Conservation (phyloP, 768 basidiomycete species). For the Tricholoma terreum region DNA sequence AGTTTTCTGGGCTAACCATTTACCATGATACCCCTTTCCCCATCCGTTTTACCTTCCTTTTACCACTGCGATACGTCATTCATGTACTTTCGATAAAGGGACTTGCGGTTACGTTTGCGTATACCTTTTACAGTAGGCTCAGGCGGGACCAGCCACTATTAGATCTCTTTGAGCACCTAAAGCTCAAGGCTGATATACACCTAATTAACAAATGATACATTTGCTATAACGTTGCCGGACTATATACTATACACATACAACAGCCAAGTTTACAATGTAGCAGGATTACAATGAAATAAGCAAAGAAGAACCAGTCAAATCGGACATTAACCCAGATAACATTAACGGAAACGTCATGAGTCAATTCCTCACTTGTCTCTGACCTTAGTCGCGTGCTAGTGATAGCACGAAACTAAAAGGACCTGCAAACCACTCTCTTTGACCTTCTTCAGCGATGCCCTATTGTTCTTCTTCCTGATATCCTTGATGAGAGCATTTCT, state of each 20-base stretch:
- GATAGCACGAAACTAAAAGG: conserved; percentile 53
- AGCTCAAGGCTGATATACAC: no score
- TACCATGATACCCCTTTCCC: conserved; percentile 2
- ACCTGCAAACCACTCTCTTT: conserved; percentile 63
- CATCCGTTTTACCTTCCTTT: conserved; percentile 8
- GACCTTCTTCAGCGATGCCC: conserved; percentile 51
- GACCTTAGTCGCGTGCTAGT: conserved; percentile 21
- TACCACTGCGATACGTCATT: neutral
- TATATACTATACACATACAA: neutral
- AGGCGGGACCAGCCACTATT: neutral
- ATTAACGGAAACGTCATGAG: no score
- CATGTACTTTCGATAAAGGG: neutral
- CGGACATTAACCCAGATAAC: neutral
- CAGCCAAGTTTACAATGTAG: no score
- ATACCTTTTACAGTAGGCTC: neutral
- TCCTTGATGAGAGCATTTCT: conserved; percentile 59
- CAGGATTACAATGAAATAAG: neutral
- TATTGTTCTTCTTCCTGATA: conserved; percentile 45
- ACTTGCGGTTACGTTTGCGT: neutral
- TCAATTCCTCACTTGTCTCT: no score
- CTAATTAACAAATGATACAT: neutral
- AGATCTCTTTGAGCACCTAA: no score
- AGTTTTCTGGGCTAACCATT: conserved; percentile 3
- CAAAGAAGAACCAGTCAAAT: neutral
- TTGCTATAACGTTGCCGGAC: neutral